Percentiles rank a stretch among this genome's conserved stretches.
Evolutionary conservation across 805 yeast species (phyloP).

Genomic region (Saturnispora silvae): DNA sequence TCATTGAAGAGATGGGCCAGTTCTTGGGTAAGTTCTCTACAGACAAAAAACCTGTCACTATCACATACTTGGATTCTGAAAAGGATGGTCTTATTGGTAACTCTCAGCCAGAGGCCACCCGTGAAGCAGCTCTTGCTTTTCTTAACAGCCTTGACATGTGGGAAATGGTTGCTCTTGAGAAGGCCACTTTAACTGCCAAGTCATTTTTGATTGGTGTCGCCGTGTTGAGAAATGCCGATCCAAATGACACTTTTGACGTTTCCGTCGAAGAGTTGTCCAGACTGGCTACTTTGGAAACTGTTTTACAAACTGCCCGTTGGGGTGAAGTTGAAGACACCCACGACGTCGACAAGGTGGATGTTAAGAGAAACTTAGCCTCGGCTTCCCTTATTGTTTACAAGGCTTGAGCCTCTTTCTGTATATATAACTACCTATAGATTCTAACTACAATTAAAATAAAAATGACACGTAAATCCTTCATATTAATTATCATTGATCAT

Average conservation of each 20-base stretch:
- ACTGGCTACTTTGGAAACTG: slow-evolving; percentile 71
- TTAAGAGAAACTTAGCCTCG: slow-evolving; percentile 70
- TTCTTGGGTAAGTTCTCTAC: slow-evolving; percentile 37
- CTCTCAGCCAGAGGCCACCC: slow-evolving; percentile 50
- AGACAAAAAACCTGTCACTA: slow-evolving; percentile 23
- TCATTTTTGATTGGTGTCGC: slow-evolving; percentile 77
- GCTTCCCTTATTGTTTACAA: slow-evolving; percentile 49
- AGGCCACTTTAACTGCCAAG: slow-evolving; percentile 76
- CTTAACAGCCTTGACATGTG: slow-evolving; percentile 51
- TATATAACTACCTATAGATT: no score
- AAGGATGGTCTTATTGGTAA: slow-evolving; percentile 74
- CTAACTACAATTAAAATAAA: no score
- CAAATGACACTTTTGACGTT: slow-evolving; percentile 23
- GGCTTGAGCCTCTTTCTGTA: no score
- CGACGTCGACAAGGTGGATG: slow-evolving; percentile 90
- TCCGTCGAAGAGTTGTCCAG: slow-evolving; percentile 62
- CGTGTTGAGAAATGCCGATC: slow-evolving; percentile 39
- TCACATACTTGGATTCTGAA: slow-evolving; percentile 70
- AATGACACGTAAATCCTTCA: no score
- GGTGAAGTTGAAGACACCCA: slow-evolving; percentile 99
- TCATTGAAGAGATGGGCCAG: slow-evolving; percentile 56
- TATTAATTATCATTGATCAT: no score
- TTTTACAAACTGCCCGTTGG: slow-evolving; percentile 83
- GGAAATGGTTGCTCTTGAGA: slow-evolving; percentile 82
- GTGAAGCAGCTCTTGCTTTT: slow-evolving; percentile 54